Base-by-base conservation (phyloP, 495 filamentous ascomycete genomes). In the Penicillium cosmopolitanum region DNA sequence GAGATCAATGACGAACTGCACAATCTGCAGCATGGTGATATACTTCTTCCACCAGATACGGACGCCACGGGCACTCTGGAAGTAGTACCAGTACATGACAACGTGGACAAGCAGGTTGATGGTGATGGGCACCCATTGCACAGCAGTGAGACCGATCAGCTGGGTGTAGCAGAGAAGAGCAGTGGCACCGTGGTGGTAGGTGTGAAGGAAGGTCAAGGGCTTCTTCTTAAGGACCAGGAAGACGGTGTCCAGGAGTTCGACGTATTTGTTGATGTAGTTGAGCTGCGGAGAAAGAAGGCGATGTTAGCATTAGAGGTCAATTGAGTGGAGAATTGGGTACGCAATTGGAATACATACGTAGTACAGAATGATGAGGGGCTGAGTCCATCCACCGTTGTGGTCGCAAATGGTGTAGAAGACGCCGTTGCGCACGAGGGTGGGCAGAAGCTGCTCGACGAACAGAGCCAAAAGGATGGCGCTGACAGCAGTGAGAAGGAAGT, bases 141-240 rank as follows among this genome's bases (percentile, higher is more conserved):
- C 87, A 19, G 87, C 74, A 40, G 87, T 89, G 71, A 83, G 71
- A 56, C 87, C 87, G 63, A 88, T 83, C 52, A 89, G 80, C 71
- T 89, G 87, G 53, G 86, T 88, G 74, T 87, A 89, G 82, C 87
- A 89, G 46, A 89, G 80, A 31, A 88, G 78, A 53, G 87, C 87
- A 23, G 87, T 89, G 57, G 87, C 87, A 64, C 87, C 87, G 72
- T 89, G 87, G 80, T 89, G 87, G 72, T 89, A 89, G 67, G 86
- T 88, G 78, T 89, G 87, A 57, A 89, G 83, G 80, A 89, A 89
- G 66, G 87, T 89, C 72, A 89, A 71, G n/a, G 87, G 87, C 73
- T 89, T 89, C 81, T 89, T 89, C 78, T 89, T 89, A 61, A 89
- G 80, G 70, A 88, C 82, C 15, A 89, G 81, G 77, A 89, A 89